Conservation (phyloP, 2,329 filamentous ascomycete genomes). For the Penicillium sclerotiorum region DNA sequence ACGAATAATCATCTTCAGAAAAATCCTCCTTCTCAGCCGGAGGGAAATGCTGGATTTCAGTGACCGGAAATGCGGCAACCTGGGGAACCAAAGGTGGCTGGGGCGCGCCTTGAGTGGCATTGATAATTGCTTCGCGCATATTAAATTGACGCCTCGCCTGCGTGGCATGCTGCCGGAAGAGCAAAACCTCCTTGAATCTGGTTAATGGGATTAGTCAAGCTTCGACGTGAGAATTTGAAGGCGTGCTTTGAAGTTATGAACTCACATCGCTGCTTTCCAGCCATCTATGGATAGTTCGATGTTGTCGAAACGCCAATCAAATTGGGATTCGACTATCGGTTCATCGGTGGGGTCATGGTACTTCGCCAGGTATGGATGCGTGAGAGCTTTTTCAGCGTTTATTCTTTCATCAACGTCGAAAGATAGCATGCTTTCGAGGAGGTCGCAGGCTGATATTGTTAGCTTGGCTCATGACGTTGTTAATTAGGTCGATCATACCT, state of each 20-base stretch:
- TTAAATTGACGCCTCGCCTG: not conserved
- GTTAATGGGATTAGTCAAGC: no score
- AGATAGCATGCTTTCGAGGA: constrained; percentile 93
- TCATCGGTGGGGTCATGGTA: constrained; percentile 98
- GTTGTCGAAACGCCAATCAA: constrained; percentile 99
- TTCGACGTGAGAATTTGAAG: no score
- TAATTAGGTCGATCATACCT: not conserved
- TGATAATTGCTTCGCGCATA: not conserved
- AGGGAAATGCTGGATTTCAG: not conserved
- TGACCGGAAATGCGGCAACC: not conserved
- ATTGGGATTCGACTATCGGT: constrained; percentile 91
- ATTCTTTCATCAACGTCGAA: constrained; percentile 94
- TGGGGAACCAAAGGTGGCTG: not conserved
- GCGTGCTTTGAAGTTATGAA: not conserved
- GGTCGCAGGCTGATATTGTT: constrained; percentile 70
- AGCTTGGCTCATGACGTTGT: constrained; percentile 8
- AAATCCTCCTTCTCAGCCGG: not conserved
- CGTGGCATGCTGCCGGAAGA: constrained; percentile 2
- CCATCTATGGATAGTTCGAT: constrained; percentile 34
- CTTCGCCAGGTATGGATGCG: constrained; percentile 87
- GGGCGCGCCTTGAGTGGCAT: not conserved
- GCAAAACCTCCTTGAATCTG: not conserved
- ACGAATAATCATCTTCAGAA: not conserved
- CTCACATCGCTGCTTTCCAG: constrained; percentile 5
- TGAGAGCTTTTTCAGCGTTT: constrained; percentile 78